Conservation (phyloP, 2,329 filamentous ascomycete genomes). For the Chaetomiaceae sp. region DNA sequence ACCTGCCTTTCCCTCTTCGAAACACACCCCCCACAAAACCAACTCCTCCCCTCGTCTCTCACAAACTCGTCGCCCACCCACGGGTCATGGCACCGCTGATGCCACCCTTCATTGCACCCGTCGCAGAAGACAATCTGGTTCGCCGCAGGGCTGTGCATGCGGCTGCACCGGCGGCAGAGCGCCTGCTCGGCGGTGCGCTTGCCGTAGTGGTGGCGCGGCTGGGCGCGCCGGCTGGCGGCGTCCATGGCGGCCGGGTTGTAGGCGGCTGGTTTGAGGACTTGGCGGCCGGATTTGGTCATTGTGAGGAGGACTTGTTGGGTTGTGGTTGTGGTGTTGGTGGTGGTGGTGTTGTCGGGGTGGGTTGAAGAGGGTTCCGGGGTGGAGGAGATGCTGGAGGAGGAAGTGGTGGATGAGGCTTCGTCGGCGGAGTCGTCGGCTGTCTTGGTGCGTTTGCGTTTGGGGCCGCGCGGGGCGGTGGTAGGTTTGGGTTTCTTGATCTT, state of each 20-base stretch:
- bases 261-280: conserved; percentile 61
- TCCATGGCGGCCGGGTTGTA: conserved; percentile 55
- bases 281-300: conserved; percentile 71
- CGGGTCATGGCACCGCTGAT: conserved; percentile 77
- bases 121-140: conserved; percentile 87
- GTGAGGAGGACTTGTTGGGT: conserved; percentile 51
- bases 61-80: conserved; percentile 67
- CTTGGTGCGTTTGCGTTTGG: conserved; percentile 36
- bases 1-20: conserved; percentile 38
- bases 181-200: conserved; percentile 58
- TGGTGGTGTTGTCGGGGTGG: background rate
- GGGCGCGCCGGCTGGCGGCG: conserved; percentile 34
- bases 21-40: conserved; percentile 64
- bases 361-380: conserved; percentile 24
- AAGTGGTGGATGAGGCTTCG: conserved; percentile 24
- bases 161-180: conserved; percentile 67
- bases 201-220: conserved; percentile 38
- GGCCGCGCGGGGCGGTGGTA: conserved; percentile 20
- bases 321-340: conserved; percentile 13
- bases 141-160: conserved; percentile 64
- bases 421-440: conserved; percentile 16
- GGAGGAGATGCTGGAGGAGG: conserved; percentile 26
- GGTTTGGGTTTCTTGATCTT: conserved; percentile 27
- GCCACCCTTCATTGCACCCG: conserved; percentile 73
- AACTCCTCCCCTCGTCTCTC: conserved; percentile 60